Base-by-base conservation (phyloP, 805 yeast species). In the Wickerhamomyces queroliae region DNA sequence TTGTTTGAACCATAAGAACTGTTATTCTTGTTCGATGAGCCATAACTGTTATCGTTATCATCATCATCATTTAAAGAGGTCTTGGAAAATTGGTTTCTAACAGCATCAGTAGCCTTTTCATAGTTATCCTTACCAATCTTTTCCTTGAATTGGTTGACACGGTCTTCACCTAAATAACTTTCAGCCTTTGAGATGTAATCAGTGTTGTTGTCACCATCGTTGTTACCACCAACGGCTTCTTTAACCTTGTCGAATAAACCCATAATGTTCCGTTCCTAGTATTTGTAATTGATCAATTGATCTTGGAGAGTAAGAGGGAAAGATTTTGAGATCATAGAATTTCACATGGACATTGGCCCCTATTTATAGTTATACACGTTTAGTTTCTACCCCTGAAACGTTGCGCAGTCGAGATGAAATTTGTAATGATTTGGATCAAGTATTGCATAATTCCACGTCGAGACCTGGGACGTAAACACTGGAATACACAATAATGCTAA, bases 241-340 rank as follows among this genome's bases (percentile, higher is more conserved):
- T 64, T 68, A 32, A 65, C 69, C 39, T 53, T 56, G 46, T 69
- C 73, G 48, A 70, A 64, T 39, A 69, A 55, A 42, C 74, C 74
- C 72, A 67, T 67, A 46, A 26, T 53, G 42, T 29, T 17, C 13
- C 10, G 28, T 28, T 28, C 13, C 17, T 19, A 5, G 17, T 6
- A 8, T 28, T 9, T 28, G 30, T 27, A 9, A 5, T 27, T 4
- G 9, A 4, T 27, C 17, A 7, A 27, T n/a, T 27, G n/a, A 18
- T 17, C 20, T 17, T 28, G 19, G 15, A 10, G 13, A 10, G 21
- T 13, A 28, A 12, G 4, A 17, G 15, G 31, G 15, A 28, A 9
- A 17, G 21, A 16, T 17, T 11, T 3, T 17, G 31, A 10, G 15
- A 26, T 26, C n/a, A n/a, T n/a, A n/a, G n/a, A n/a, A n/a, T n/a